These are phyloP conservation scores for Coemansia sp. DNA, from an alignment of 192 early-diverging fungal species.

Conservation along the genomic window DNA sequence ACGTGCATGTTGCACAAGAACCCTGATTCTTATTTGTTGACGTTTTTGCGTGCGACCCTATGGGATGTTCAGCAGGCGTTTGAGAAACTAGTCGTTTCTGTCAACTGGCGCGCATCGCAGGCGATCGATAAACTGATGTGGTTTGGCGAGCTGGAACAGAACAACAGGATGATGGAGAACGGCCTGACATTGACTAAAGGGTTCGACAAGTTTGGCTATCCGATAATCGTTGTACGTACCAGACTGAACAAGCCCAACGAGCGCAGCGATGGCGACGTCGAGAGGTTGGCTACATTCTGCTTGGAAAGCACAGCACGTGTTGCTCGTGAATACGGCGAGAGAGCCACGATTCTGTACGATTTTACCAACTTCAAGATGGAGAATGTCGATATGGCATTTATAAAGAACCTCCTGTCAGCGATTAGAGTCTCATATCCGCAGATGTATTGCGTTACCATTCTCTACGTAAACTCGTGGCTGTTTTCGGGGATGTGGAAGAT, in stretches of 20 bases:
- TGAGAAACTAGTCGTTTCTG: constrained; percentile 60
- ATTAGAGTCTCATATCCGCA: constrained; percentile 88
- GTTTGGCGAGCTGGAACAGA: constrained; percentile 60
- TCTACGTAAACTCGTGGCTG: constrained; percentile 86
- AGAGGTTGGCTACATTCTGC: constrained; percentile 22
- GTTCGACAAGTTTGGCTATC: constrained; percentile 56
- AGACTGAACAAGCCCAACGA: constrained; percentile 22
- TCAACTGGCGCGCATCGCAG: constrained; percentile 71
- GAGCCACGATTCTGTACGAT: constrained; percentile 69
- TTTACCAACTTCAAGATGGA: constrained; percentile 67
- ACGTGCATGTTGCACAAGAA: constrained; percentile 44
- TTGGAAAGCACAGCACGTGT: constrained; percentile 30
- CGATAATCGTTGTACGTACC: constrained; percentile 36
- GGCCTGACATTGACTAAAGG: constrained; percentile 56
- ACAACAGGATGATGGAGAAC: constrained; percentile 38
- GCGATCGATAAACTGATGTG: constrained; percentile 62
- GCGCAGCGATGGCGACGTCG: constrained; percentile 24
- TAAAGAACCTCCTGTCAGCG: constrained; percentile 74
- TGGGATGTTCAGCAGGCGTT: constrained; percentile 77
- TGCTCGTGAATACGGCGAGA: constrained; percentile 49
- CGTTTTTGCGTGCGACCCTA: constrained; percentile 76
- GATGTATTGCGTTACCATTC: constrained; percentile 66
- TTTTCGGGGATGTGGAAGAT: constrained; percentile 83
- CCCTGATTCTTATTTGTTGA: constrained; percentile 69
- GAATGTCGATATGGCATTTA: constrained; percentile 74